phyloP scores from a whole-genome alignment of 2,329 filamentous ascomycete genomes.

The Colletotrichum navitas region DNA sequence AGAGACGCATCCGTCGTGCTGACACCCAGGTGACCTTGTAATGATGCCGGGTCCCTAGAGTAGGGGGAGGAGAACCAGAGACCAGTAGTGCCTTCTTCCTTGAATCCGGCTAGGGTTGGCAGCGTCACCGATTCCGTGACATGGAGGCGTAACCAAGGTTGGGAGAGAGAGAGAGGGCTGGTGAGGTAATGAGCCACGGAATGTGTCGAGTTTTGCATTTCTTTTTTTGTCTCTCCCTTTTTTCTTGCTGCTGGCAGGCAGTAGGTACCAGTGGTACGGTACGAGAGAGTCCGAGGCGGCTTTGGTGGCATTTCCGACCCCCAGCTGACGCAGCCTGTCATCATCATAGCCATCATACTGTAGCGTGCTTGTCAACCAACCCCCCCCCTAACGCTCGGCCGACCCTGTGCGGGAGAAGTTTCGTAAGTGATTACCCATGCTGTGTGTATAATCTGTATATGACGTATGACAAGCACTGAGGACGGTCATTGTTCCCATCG shows the following conservation, averaged over 20 bases:
- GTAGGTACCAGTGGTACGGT: slow-evolving; percentile 1
- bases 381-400: not conserved
- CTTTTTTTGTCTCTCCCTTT: not conserved
- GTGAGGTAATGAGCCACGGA: slow-evolving; percentile 33
- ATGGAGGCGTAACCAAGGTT: slow-evolving; percentile 20
- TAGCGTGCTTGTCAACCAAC: not conserved
- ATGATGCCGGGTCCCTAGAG: not conserved
- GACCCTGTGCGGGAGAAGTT: not conserved
- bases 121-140: slow-evolving; percentile 30
- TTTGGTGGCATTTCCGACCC: not conserved
- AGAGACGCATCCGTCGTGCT: not conserved
- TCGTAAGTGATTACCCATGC: not conserved
- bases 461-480: slow-evolving; percentile 12
- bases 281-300: not conserved
- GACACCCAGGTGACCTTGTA: slow-evolving; percentile 7
- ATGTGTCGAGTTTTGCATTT: slow-evolving; percentile 7
- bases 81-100: slow-evolving; percentile 12
- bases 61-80: not conserved
- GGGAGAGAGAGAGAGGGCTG: not conserved
- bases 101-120: slow-evolving; percentile 26
- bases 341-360: not conserved
- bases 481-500: not conserved
- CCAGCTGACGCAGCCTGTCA: slow-evolving; percentile 10
- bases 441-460: not conserved
- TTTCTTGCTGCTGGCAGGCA: not conserved